A percentile compares a stretch with the other conserved stretches of the same genome.
phyloP scores from a whole-genome alignment of 2,329 filamentous ascomycete genomes.

The Clarireedia sp. region DNA sequence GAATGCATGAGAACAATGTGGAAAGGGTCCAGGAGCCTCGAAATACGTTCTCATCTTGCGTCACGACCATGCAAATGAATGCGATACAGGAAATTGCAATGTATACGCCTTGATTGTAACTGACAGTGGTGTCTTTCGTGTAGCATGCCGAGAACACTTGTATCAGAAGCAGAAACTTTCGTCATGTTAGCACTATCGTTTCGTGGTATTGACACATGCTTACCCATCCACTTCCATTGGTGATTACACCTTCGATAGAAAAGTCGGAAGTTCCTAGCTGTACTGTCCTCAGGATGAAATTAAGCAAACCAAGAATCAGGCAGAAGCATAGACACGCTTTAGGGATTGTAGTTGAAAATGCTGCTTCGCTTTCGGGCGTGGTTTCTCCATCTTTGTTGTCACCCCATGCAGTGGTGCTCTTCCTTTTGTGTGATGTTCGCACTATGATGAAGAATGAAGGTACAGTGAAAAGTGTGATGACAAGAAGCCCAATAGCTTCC shows the following conservation, averaged over 20 bases:
- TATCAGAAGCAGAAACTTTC: constrained; percentile 1
- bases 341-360: constrained; percentile 51
- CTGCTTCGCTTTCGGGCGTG: constrained; percentile 50
- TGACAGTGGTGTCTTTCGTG: constrained; percentile 8
- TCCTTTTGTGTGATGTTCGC: neutral
- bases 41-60: constrained; percentile 22
- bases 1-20: constrained; percentile 22
- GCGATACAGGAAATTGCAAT: constrained; percentile 2
- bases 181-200: neutral
- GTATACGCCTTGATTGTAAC: constrained; percentile 6
- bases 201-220: neutral
- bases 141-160: constrained; percentile 10
- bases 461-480: constrained; percentile 1
- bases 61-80: neutral
- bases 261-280: constrained; percentile 19
- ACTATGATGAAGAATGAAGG: constrained; percentile 4
- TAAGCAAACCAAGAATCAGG: constrained; percentile 32
- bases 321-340: constrained; percentile 5
- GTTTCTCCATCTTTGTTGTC: constrained; percentile 61
- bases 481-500: constrained; percentile 6
- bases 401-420: constrained; percentile 35
- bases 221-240: constrained; percentile 1
- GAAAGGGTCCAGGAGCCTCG: constrained; percentile 15
- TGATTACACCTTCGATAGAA: neutral
- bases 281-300: constrained; percentile 46